Base-by-base conservation (phyloP, 1,284 basidiomycete genomes). In the Heliocybe sulcata region DNA sequence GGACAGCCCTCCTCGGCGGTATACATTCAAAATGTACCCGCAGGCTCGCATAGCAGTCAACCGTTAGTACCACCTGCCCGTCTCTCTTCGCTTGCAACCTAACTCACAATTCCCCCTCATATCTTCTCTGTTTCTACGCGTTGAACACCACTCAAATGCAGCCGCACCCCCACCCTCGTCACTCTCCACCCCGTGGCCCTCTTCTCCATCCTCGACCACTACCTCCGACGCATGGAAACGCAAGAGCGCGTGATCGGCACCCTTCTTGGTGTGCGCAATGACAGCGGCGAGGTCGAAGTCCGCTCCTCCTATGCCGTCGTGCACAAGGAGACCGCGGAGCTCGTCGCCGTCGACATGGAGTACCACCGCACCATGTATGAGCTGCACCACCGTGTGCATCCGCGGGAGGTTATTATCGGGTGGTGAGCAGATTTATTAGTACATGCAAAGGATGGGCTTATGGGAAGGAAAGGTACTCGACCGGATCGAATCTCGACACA, bases 121-220 rank as follows among this genome's bases (percentile, higher is more conserved):
- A n/a, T n/a, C n/a, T n/a, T n/a, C n/a, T n/a, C n/a, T n/a, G n/a
- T n/a, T n/a, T n/a, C n/a, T n/a, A n/a, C n/a, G n/a, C n/a, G n/a
- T 22, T 51, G 35, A 54, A 35, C 53, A 35, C 51, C 56, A 54
- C 54, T 58, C 50, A 45, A n/a, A 55, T 56, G 45, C 65, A 85
- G 82, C 59, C 87, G 87, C 59, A 73, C 86, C 58, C 85, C 90
- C 33, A 82, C 85, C 31, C 82, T 78, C 55, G 83, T 95, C 56
- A 90, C 86, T 45, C 81, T 96, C 57, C 92, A 94, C 69, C 94
- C 94, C n/a, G 88, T 91, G 53, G 92, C 93, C 8, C 83, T 99
- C 56, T 94, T 98, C 68, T 89, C 92, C 56, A 94, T 98, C 75
- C 86, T 99, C 60, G 96, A 98, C 73, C 96, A 99, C 76, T 97